phyloP scores from a whole-genome alignment of 495 filamentous ascomycete genomes.

The Hypoxylon intermedium region DNA sequence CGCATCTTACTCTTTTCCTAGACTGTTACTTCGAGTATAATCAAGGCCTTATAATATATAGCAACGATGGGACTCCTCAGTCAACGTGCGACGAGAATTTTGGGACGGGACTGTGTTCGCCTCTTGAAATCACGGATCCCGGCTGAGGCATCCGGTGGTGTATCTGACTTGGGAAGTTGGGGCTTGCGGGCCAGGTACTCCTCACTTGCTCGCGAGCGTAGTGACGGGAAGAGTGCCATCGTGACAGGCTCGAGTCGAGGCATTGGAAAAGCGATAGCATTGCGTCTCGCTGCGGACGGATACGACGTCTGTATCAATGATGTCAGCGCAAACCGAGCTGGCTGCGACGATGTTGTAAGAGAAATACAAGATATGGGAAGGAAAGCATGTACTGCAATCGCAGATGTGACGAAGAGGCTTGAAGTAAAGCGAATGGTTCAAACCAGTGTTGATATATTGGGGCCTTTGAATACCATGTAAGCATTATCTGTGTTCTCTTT shows the following conservation, averaged over 20 bases:
- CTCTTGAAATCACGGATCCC: background rate
- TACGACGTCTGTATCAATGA: conserved; percentile 70
- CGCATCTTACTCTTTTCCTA: background rate
- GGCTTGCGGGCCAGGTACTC: conserved; percentile 5
- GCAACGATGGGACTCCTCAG: conserved; percentile 1
- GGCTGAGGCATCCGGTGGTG: background rate
- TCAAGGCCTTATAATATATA: background rate
- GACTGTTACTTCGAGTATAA: background rate
- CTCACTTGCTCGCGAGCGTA: conserved; percentile 6
- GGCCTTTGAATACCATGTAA: conserved; percentile 63
- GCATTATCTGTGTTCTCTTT: background rate
- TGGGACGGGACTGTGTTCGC: background rate
- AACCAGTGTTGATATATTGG: conserved; percentile 54
- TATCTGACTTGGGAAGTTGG: background rate
- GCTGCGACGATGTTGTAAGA: conserved; percentile 56
- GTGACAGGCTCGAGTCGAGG: conserved; percentile 65
- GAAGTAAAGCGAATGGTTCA: conserved; percentile 60
- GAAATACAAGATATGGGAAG: conserved; percentile 57
- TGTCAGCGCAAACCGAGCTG: conserved; percentile 52
- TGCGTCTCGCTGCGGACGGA: conserved; percentile 64
- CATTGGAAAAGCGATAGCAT: conserved; percentile 67
- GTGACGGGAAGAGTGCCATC: conserved; percentile 52
- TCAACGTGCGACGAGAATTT: background rate
- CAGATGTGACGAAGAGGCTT: conserved; percentile 60
- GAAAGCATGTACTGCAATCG: conserved; percentile 54